phyloP scores from a whole-genome alignment of 2,329 filamentous ascomycete genomes.

The Cladosporium sphaerospermum region DNA sequence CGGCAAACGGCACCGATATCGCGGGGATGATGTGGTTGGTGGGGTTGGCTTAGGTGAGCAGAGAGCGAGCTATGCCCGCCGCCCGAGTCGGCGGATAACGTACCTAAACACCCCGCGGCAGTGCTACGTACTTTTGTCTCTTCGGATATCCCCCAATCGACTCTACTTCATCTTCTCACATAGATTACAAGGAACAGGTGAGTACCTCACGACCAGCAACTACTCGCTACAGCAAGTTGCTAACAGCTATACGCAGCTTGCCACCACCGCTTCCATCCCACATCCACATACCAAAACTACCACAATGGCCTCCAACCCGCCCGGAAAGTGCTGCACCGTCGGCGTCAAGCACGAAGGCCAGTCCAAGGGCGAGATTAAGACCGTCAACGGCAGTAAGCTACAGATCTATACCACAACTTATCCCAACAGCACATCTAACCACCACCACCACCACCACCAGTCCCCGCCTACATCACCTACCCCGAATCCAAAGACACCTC shows the following conservation, averaged over 20 bases:
- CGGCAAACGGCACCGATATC: too few relatives aligned
- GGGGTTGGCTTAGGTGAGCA: conserved; percentile 5
- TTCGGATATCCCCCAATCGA: too few relatives aligned
- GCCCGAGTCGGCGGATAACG: too few relatives aligned
- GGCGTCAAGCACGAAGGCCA: conserved; percentile 33
- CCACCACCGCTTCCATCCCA: not conserved
- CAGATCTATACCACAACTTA: too few relatives aligned
- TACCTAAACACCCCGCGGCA: too few relatives aligned
- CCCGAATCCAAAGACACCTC: conserved; percentile 48
- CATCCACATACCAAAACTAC: not conserved
- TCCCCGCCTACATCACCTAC: conserved; percentile 51
- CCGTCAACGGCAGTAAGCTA: conserved; percentile 24
- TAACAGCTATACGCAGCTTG: too few relatives aligned
- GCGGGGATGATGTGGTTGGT: not conserved
- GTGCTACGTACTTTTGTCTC: too few relatives aligned
- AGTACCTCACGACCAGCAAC: too few relatives aligned
- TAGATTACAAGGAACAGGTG: too few relatives aligned
- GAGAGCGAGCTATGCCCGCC: not conserved
- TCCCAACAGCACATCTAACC: not conserved
- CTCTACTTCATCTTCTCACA: too few relatives aligned
- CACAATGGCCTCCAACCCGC: conserved; percentile 32
- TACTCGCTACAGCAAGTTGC: too few relatives aligned
- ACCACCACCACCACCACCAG: conserved; percentile 33
- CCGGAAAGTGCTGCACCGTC: conserved; percentile 33
- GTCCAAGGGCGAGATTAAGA: conserved; percentile 29